Conservation (phyloP, 2,329 filamentous ascomycete species). For the Cordyceps militaris region DNA sequence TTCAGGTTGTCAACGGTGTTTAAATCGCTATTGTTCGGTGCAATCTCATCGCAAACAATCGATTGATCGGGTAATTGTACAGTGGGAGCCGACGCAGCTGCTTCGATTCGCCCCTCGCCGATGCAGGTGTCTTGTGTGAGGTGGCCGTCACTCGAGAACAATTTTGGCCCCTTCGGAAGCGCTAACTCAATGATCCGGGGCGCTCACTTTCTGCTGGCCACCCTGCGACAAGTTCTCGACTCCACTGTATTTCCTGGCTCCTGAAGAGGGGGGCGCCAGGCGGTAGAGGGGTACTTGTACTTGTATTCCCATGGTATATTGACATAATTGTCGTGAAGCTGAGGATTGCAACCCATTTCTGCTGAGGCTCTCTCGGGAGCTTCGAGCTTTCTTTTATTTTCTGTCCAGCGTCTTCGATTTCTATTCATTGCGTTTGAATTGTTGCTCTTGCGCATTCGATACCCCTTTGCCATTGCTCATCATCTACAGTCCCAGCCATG, state of each 20-base stretch:
- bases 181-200: slow-evolving; percentile 13
- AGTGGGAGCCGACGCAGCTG: not conserved
- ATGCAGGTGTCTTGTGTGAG: not conserved
- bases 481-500: slow-evolving; percentile 30
- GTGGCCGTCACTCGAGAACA: not conserved
- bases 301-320: not conserved
- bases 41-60: not conserved
- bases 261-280: no score
- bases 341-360: not conserved
- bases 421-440: not conserved
- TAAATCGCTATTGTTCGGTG: not conserved
- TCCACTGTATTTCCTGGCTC: no score
- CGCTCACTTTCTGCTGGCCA: not conserved
- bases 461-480: not conserved
- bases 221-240: no score
- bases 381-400: not conserved
- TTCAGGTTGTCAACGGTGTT: not conserved
- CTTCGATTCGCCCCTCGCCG: not conserved
- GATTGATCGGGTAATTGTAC: not conserved
- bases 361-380: not conserved
- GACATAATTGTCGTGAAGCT: not conserved
- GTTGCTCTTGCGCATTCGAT: not conserved
- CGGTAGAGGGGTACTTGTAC: no score
- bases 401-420: not conserved
- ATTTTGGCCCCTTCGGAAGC: slow-evolving; percentile 12